Percentiles rank a stretch among this genome's conserved stretches.
phyloP scores from a whole-genome alignment of 208 protist species.

The Leptomonas seymouri region DNA sequence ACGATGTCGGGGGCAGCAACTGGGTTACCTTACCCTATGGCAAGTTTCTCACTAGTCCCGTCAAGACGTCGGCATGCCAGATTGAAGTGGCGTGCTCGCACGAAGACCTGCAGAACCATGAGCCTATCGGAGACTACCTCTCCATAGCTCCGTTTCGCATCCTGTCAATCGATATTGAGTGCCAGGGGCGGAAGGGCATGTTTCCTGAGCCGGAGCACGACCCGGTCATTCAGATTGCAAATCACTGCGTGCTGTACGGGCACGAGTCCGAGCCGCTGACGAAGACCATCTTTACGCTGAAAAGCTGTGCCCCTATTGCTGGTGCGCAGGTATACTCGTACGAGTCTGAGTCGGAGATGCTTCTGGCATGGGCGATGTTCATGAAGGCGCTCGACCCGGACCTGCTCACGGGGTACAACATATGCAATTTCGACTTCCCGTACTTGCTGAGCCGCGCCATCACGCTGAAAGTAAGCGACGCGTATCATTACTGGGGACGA shows the following conservation, averaged over 20 bases:
- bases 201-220: conserved; percentile 99
- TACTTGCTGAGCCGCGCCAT: conserved; percentile 98
- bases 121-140: conserved; percentile 91
- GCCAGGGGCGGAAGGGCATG: conserved; percentile 96
- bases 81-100: conserved; percentile 94
- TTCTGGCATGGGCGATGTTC: conserved; percentile 91
- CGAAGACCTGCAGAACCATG: conserved; percentile 85
- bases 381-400: conserved; percentile 92
- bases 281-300: conserved; percentile 94
- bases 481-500: conserved; percentile 92
- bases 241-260: conserved; percentile 95
- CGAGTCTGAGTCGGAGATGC: conserved; percentile 94
- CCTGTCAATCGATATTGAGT: conserved; percentile 99
- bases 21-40: conserved; percentile 93
- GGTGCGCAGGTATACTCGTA: conserved; percentile 95
- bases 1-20: conserved; percentile 94
- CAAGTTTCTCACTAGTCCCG: conserved; percentile 43
- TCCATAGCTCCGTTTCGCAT: conserved; percentile 98
- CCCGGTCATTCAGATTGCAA: conserved; percentile 99
- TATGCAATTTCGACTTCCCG: conserved; percentile 99
- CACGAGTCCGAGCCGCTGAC: conserved; percentile 62
- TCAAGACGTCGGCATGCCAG: conserved; percentile 84
- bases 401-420: conserved; percentile 99
- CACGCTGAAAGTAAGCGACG: conserved; percentile 83
- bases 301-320: conserved; percentile 95